Percentiles rank a stretch among this genome's conserved stretches.
Evolutionary conservation across 148 eudicot genomes (phyloP).

Genomic region (Agrostemma githago): DNA sequence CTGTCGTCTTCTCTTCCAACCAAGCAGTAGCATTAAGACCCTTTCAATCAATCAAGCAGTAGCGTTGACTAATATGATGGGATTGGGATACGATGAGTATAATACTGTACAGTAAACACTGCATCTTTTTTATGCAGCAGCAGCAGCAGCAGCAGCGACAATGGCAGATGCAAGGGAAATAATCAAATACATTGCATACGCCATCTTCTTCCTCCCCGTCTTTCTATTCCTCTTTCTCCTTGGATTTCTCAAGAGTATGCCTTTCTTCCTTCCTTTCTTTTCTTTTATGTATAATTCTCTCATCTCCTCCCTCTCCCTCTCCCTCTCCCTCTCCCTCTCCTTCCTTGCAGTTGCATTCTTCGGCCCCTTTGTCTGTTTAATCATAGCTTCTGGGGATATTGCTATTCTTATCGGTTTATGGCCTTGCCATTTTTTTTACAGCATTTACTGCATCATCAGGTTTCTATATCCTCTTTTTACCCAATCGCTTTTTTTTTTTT

Average conservation of each 20-base stretch:
- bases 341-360: conserved; percentile 30
- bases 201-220: conserved; percentile 27
- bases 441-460: conserved; percentile 30
- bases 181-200: conserved; percentile 23
- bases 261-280: neutral
- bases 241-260: conserved; percentile 26
- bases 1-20: no score
- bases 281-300: neutral
- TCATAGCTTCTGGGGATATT: conserved; percentile 31
- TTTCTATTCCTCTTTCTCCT: conserved; percentile 24
- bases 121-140: conserved; percentile 12
- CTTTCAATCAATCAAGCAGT: no score
- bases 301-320: neutral
- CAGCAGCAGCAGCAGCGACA: neutral
- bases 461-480: neutral
- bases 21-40: no score
- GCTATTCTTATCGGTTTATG: conserved; percentile 29
- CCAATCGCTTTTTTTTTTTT: neutral
- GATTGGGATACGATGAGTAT: no score
- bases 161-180: conserved; percentile 27
- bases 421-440: conserved; percentile 35
- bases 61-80: no score
- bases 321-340: neutral
- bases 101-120: neutral
- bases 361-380: conserved; percentile 28